A percentile compares a stretch with the other conserved stretches of the same genome.
These are phyloP conservation scores for Fonsecaea multimorphosa DNA, from an alignment of 2,329 filamentous ascomycete species.

Conservation along the genomic window DNA sequence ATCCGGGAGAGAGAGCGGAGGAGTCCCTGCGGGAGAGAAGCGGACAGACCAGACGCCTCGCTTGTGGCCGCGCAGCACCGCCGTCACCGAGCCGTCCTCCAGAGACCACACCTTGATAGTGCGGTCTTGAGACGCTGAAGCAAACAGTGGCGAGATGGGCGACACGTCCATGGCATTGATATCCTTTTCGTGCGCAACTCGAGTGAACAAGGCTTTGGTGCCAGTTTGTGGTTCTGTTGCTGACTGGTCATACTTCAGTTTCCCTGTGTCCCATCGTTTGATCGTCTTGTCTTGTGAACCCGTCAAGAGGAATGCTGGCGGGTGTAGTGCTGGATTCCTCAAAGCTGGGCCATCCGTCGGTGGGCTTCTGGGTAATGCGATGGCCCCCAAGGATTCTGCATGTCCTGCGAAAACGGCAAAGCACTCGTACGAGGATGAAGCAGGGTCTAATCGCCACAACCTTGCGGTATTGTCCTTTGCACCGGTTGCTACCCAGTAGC, in stretches of 20 bases:
- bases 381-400: slow-evolving; percentile 89
- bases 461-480: slow-evolving; percentile 96
- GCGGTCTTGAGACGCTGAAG: slow-evolving; percentile 94
- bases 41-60: slow-evolving; percentile 95
- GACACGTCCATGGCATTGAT: slow-evolving; percentile 94
- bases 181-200: slow-evolving; percentile 97
- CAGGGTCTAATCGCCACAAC: slow-evolving; percentile 84
- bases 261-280: slow-evolving; percentile 87
- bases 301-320: slow-evolving; percentile 83
- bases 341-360: slow-evolving; percentile 75
- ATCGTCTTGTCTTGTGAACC: slow-evolving; percentile 95
- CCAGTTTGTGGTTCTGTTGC: slow-evolving; percentile 43
- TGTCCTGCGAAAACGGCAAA: slow-evolving; percentile 86
- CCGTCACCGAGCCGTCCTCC: slow-evolving; percentile 86
- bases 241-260: slow-evolving; percentile 58
- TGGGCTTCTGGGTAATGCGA: slow-evolving; percentile 75
- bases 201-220: slow-evolving; percentile 73
- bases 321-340: slow-evolving; percentile 75
- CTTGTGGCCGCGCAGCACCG: slow-evolving; percentile 89
- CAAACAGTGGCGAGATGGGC: slow-evolving; percentile 77
- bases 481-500: slow-evolving; percentile 93
- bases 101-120: slow-evolving; percentile 97
- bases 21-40: slow-evolving; percentile 81
- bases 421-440: slow-evolving; percentile 76
- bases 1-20: slow-evolving; percentile 73